Conservation (phyloP, 1,284 basidiomycete genomes). For the Bondarzewia mesenterica region DNA sequence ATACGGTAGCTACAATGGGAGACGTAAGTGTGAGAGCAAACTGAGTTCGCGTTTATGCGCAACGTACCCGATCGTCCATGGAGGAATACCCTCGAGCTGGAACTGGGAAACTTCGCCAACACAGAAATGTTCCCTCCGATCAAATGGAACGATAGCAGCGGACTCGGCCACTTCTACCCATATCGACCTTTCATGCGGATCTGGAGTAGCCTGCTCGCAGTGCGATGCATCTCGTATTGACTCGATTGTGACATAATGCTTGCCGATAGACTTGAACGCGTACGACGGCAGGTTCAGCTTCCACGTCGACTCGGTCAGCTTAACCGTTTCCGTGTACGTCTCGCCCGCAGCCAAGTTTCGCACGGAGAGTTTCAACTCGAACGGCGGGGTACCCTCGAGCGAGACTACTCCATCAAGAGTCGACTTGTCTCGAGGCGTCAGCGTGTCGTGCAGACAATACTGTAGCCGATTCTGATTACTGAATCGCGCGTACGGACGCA, state of each 20-base stretch:
- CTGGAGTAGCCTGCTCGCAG: slow-evolving; percentile 67
- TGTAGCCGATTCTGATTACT: slow-evolving; percentile 55
- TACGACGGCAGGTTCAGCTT: slow-evolving; percentile 68
- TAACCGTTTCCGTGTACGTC: slow-evolving; percentile 49
- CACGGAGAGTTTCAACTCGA: slow-evolving; percentile 70
- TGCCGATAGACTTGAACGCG: slow-evolving; percentile 68
- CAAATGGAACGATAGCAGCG: slow-evolving; percentile 84
- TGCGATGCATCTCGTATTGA: slow-evolving; percentile 70
- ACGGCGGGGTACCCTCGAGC: slow-evolving; percentile 81
- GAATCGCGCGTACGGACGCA: slow-evolving; percentile 74
- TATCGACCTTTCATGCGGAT: slow-evolving; percentile 57
- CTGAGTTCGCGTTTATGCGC: neutral
- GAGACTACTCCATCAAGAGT: slow-evolving; percentile 57
- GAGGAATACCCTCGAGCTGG: slow-evolving; percentile 90
- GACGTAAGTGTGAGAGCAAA: neutral
- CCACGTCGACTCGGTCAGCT: slow-evolving; percentile 61
- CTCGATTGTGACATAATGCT: slow-evolving; percentile 74
- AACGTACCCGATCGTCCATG: slow-evolving; percentile 84
- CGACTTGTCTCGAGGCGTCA: slow-evolving; percentile 43
- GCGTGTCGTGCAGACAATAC: slow-evolving; percentile 70
- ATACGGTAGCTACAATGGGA: slow-evolving; percentile 4
- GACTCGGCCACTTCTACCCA: slow-evolving; percentile 91
- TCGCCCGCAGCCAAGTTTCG: slow-evolving; percentile 67
- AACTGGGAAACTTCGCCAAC: slow-evolving; percentile 89
- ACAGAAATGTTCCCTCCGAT: slow-evolving; percentile 76